phyloP scores from a whole-genome alignment of 1,284 basidiomycete species.

The Puccinia brachypodii region DNA sequence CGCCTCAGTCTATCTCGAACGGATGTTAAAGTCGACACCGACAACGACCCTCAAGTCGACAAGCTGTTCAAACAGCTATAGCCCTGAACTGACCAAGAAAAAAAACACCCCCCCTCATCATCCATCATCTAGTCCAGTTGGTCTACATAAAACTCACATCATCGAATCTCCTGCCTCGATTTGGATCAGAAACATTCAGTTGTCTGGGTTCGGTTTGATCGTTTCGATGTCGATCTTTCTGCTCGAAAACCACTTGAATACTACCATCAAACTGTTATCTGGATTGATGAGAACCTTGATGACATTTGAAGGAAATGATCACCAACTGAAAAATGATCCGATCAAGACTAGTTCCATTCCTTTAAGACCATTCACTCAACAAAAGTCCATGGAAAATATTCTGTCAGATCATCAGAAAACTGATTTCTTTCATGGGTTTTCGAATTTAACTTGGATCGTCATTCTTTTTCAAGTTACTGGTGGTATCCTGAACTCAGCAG shows the following conservation, averaged over 20 bases:
- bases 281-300: slow-evolving; percentile 48
- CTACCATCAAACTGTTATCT: slow-evolving; percentile 19
- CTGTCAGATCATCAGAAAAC: slow-evolving; percentile 48
- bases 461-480: slow-evolving; percentile 57
- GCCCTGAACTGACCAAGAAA: slow-evolving; percentile 22
- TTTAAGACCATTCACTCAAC: background rate
- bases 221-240: slow-evolving; percentile 55
- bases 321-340: background rate
- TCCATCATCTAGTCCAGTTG: slow-evolving; percentile 7
- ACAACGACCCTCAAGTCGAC: background rate
- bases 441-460: slow-evolving; percentile 56
- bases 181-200: slow-evolving; percentile 58
- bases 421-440: slow-evolving; percentile 52
- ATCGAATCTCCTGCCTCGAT: slow-evolving; percentile 52
- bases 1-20: slow-evolving; percentile 58
- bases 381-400: slow-evolving; percentile 48
- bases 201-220: slow-evolving; percentile 56
- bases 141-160: slow-evolving; percentile 22
- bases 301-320: slow-evolving; percentile 39
- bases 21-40: slow-evolving; percentile 56
- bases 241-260: slow-evolving; percentile 52
- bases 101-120: slow-evolving; percentile 45
- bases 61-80: background rate
- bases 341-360: background rate
- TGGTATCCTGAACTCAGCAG: slow-evolving; percentile 56